Percentiles rank a stretch among this genome's conserved stretches.
Evolutionary conservation across 1,139 yeast species (phyloP).

Genomic region (Diutina mesorugosa): DNA sequence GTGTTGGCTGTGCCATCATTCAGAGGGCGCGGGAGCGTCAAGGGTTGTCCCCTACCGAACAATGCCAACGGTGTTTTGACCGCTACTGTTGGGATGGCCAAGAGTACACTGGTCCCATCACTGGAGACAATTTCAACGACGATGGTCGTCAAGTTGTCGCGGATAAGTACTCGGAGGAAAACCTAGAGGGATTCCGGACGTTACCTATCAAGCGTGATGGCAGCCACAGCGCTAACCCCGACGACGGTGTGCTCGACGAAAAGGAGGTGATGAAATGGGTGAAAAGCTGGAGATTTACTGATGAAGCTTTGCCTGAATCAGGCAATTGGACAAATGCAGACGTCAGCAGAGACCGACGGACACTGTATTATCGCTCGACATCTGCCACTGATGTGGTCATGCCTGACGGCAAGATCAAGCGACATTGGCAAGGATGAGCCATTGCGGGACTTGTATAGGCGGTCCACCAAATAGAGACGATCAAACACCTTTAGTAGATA

Average conservation of each 20-base stretch:
- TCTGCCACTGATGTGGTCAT: not conserved
- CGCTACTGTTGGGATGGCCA: slow-evolving; percentile 81
- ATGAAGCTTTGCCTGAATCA: not conserved
- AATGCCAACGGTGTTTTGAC: slow-evolving; percentile 61
- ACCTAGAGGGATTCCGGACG: not conserved
- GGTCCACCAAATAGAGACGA: not conserved
- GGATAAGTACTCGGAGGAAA: not conserved
- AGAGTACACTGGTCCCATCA: not conserved
- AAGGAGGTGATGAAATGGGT: not conserved
- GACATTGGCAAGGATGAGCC: not conserved
- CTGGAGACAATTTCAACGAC: not conserved
- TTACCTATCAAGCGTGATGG: not conserved
- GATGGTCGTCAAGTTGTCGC: not conserved
- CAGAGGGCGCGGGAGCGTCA: slow-evolving; percentile 72
- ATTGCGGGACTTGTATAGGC: not conserved
- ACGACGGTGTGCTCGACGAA: not conserved
- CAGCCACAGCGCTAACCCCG: not conserved
- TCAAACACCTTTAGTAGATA: no score
- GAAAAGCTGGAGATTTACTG: not conserved
- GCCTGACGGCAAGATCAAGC: not conserved
- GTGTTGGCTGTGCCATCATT: slow-evolving; percentile 82
- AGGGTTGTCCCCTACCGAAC: slow-evolving; percentile 49
- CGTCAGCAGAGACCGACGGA: not conserved
- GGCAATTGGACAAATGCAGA: not conserved
- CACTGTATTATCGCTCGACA: not conserved